phyloP scores from a whole-genome alignment of 2,329 filamentous ascomycete genomes.

The Boeremia lycopersici region DNA sequence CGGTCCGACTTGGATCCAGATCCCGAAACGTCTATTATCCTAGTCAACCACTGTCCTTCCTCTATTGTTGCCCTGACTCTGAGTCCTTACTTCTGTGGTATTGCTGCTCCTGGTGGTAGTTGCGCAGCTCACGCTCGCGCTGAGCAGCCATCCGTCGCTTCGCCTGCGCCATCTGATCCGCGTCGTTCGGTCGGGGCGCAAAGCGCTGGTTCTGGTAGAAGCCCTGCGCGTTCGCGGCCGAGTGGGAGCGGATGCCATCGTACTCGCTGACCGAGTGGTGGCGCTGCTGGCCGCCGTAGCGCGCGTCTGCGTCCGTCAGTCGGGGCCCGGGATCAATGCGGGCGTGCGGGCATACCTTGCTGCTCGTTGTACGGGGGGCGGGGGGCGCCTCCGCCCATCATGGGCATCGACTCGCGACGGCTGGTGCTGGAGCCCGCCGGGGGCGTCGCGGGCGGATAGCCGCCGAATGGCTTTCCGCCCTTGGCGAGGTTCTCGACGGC shows the following conservation, averaged over 20 bases:
- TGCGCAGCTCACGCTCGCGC: constrained; percentile 97
- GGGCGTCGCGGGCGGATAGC: constrained; percentile 30
- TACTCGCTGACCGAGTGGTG: constrained; percentile 87
- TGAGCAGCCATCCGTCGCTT: constrained; percentile 99
- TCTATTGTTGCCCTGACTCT: constrained; percentile 71
- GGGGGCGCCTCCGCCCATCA: constrained; percentile 56
- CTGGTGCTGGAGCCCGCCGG: constrained; percentile 54
- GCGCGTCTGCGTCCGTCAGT: constrained; percentile 61
- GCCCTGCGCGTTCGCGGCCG: constrained; percentile 81
- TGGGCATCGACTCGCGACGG: constrained; percentile 81
- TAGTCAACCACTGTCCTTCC: constrained; percentile 54
- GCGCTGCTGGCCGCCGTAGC: constrained; percentile 70
- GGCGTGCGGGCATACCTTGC: constrained; percentile 53
- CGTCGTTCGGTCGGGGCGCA: constrained; percentile 85
- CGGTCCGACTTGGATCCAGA: constrained; percentile 82
- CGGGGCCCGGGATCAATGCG: neutral
- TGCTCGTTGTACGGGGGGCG: constrained; percentile 63
- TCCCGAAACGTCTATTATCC: constrained; percentile 71
- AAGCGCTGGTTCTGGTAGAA: constrained; percentile 95
- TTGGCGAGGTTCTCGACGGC: constrained; percentile 95
- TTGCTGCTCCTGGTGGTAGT: constrained; percentile 99
- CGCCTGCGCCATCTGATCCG: constrained; percentile 98
- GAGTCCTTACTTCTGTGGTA: constrained; percentile 98
- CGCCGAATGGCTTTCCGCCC: constrained; percentile 87
- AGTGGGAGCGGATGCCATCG: constrained; percentile 75